phyloP scores from a whole-genome alignment of 345 rosid species.

The Citrus unshiu region DNA sequence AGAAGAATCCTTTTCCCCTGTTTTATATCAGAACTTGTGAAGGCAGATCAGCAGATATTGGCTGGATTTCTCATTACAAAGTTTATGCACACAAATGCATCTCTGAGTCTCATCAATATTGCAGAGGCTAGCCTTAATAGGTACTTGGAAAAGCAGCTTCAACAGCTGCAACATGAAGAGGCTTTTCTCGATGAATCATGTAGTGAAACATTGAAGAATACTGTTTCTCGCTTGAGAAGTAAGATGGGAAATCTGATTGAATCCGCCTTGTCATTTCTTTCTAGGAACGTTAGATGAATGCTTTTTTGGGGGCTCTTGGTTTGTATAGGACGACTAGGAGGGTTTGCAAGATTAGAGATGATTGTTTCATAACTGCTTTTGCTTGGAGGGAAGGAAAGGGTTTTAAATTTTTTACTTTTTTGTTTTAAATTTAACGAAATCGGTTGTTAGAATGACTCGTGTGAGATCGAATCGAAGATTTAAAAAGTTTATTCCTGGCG shows the following conservation, averaged over 20 bases:
- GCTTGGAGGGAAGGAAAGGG: too few relatives aligned
- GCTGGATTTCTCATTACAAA: constrained; percentile 76
- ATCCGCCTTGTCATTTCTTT: constrained; percentile 48
- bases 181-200: constrained; percentile 20
- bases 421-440: background rate
- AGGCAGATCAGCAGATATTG: constrained; percentile 62
- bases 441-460: background rate
- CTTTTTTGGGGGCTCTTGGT: background rate
- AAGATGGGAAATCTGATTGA: constrained; percentile 43
- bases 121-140: constrained; percentile 65
- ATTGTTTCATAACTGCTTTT: background rate
- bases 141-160: constrained; percentile 59
- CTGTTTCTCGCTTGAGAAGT: constrained; percentile 37
- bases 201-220: constrained; percentile 37
- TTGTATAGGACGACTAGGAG: background rate
- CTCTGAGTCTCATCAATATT: constrained; percentile 57
- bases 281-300: constrained; percentile 2
- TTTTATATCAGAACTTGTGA: constrained; percentile 68
- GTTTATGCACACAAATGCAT: constrained; percentile 75
- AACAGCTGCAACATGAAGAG: constrained; percentile 31
- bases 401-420: background rate
- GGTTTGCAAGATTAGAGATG: background rate
- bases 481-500: background rate
- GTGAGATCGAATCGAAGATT: background rate
- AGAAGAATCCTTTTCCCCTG: constrained; percentile 60